Evolutionary conservation across 1,139 yeast species (phyloP).

Genomic region (Hyphopichia burtonii): DNA sequence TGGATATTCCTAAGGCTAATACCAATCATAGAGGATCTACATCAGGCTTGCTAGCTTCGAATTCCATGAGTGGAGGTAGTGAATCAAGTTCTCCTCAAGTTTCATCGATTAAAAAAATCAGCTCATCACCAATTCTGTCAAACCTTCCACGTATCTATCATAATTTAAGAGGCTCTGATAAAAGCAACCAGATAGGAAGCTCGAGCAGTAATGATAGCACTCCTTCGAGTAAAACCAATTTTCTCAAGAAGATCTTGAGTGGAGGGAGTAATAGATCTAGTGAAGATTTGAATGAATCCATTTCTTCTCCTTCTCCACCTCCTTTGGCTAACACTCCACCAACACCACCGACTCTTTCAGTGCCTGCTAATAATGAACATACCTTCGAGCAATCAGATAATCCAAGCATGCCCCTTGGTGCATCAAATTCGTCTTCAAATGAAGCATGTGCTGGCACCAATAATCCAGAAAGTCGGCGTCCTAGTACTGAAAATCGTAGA

Average conservation of each 20-base stretch:
- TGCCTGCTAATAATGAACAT: not conserved
- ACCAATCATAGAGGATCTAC: not conserved
- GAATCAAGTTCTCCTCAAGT: constrained; percentile 8
- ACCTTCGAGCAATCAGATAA: too few species aligned
- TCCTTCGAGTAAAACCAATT: constrained; percentile 6
- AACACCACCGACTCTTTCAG: not conserved
- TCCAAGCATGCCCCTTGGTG: too few species aligned
- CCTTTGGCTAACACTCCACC: not conserved
- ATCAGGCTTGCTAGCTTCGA: constrained; percentile 1
- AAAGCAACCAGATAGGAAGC: too few species aligned
- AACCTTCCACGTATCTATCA: constrained; percentile 20
- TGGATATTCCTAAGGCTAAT: not conserved
- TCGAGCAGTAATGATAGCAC: constrained; percentile 4
- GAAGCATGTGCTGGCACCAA: too few species aligned
- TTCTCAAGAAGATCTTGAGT: constrained; percentile 13
- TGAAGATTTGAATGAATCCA: constrained; percentile 8
- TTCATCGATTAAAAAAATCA: constrained; percentile 3
- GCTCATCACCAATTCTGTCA: constrained; percentile 25
- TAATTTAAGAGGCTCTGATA: constrained; percentile 23
- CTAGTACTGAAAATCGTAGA: not conserved
- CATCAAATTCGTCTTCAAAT: too few species aligned
- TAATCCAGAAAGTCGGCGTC: too few species aligned
- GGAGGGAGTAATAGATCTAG: constrained; percentile 9
- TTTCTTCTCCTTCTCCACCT: not conserved
- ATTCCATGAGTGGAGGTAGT: not conserved